Evolutionary conservation across 169 alveolate genomes (phyloP).

Genomic region (Plasmodium fragile): DNA sequence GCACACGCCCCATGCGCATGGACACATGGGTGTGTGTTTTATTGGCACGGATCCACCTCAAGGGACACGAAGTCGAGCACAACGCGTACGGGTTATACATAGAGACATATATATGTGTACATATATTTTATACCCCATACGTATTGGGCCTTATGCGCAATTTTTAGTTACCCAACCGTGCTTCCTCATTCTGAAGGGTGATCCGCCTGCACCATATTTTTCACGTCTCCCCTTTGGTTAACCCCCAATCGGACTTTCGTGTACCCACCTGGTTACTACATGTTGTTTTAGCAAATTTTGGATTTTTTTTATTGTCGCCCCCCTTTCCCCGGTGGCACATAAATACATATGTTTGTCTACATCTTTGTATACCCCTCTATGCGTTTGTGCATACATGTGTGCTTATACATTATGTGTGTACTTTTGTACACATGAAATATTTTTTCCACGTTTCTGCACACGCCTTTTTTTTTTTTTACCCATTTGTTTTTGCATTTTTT

Average conservation of each 20-base stretch:
- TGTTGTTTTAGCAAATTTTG: neutral
- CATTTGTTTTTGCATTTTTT: neutral
- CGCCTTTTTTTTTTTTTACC: neutral
- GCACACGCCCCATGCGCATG: neutral
- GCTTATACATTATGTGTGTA: neutral
- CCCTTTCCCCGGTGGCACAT: neutral
- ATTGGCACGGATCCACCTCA: neutral
- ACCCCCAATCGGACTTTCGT: neutral
- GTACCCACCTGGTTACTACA: neutral
- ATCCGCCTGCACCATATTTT: neutral
- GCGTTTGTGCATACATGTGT: neutral
- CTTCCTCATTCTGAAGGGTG: neutral
- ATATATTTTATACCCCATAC: neutral
- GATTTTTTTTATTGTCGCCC: neutral
- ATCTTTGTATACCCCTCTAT: neutral
- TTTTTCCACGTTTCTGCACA: neutral
- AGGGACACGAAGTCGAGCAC: neutral
- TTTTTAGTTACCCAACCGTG: neutral
- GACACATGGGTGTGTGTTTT: neutral
- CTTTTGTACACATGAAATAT: neutral
- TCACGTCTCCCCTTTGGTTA: neutral
- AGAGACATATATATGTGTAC: neutral
- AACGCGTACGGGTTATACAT: neutral
- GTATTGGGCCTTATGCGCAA: neutral
- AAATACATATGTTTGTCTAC: neutral